These are phyloP conservation scores for Aureobasidium sp. DNA, from an alignment of 2,329 filamentous ascomycete species.

Conservation along the genomic window DNA sequence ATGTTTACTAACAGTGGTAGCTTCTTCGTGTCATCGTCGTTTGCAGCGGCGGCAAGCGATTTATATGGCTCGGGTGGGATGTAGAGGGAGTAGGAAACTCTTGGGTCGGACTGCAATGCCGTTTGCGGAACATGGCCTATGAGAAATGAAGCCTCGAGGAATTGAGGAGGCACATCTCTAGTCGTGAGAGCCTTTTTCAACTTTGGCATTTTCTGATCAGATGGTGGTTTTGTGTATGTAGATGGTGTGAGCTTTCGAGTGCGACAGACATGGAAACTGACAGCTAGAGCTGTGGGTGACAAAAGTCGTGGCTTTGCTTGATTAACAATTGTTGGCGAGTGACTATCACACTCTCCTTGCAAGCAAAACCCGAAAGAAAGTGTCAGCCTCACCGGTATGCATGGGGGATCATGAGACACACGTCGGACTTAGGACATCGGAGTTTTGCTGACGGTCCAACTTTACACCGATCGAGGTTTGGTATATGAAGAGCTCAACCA, in stretches of 20 bases:
- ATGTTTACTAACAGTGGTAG: slow-evolving; percentile 1
- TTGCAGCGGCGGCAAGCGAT: not conserved
- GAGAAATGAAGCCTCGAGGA: not conserved
- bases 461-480: not conserved
- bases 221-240: not conserved
- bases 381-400: not conserved
- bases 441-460: not conserved
- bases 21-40: not conserved
- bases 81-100: not conserved
- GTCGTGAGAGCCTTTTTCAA: not conserved
- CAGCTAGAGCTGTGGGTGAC: not conserved
- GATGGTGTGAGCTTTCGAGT: not conserved
- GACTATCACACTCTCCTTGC: not conserved
- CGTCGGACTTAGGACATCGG: not conserved
- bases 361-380: too few species aligned
- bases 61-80: not conserved
- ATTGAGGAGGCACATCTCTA: not conserved
- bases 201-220: not conserved
- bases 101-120: slow-evolving; percentile 2
- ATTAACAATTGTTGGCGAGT: not conserved
- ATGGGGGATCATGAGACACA: not conserved
- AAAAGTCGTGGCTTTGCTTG: not conserved
- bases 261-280: not conserved
- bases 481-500: not conserved
- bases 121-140: not conserved